A percentile compares a stretch with the other conserved stretches of the same genome.
These are phyloP conservation scores for Cystobasidium sp. DNA, from an alignment of 1,284 basidiomycete genomes.

Conservation along the genomic window DNA sequence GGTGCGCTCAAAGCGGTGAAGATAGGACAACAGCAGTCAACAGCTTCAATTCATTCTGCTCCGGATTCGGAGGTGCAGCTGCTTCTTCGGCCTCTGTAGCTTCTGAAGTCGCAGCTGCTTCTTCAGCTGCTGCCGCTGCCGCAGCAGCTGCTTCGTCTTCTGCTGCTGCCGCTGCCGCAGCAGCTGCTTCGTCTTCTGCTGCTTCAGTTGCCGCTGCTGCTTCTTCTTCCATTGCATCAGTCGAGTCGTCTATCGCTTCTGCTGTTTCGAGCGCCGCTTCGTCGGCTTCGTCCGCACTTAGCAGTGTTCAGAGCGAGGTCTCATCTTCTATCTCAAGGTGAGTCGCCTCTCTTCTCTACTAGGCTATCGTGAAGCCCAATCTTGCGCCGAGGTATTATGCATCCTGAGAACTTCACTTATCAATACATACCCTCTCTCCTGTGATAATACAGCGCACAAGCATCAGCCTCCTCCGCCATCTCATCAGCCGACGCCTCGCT, in stretches of 20 bases:
- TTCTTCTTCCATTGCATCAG: background rate
- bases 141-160: constrained; percentile 19
- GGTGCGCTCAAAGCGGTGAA: constrained; percentile 17
- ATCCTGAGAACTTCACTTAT: background rate
- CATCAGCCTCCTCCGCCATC: constrained; percentile 11
- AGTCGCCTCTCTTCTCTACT: background rate
- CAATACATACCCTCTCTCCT: background rate
- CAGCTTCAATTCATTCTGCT: constrained; percentile 18
- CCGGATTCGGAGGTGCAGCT: background rate
- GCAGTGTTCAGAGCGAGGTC: background rate
- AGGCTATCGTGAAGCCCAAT: background rate
- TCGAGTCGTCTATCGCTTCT: constrained; percentile 1
- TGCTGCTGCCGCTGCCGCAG: background rate
- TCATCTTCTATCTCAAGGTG: constrained; percentile 16
- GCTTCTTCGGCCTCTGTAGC: constrained; percentile 7
- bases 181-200: background rate
- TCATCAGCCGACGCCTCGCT: constrained; percentile 10
- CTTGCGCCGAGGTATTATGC: background rate
- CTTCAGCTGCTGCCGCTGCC: constrained; percentile 5
- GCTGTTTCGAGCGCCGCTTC: constrained; percentile 5
- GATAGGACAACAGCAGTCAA: constrained; percentile 3
- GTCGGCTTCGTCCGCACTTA: constrained; percentile 7
- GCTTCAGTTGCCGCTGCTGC: background rate
- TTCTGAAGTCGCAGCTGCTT: constrained; percentile 11
- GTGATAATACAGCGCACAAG: background rate